Conservation (phyloP, 306 rosid genomes). For the Dryas drummondii region DNA sequence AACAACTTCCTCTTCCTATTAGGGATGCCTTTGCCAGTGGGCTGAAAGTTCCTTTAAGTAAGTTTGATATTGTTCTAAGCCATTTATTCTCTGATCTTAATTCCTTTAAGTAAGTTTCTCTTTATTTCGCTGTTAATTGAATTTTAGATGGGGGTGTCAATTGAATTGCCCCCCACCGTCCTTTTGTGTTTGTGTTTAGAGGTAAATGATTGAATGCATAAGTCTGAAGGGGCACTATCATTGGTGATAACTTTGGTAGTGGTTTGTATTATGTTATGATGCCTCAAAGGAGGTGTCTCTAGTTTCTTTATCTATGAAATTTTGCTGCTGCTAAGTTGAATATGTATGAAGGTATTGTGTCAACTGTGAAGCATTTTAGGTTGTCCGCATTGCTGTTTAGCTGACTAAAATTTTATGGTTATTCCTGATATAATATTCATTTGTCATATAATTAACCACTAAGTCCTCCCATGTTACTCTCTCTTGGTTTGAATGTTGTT, state of each 20-base stretch:
- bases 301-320: not conserved
- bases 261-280: not conserved
- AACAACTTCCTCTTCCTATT: slow-evolving; percentile 80
- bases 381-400: not conserved
- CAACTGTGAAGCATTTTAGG: not conserved
- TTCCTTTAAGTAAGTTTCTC: not conserved
- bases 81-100: not conserved
- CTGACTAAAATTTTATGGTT: not conserved
- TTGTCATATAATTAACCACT: not conserved
- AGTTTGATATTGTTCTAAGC: slow-evolving; percentile 21
- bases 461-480: not conserved
- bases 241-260: slow-evolving; percentile 1
- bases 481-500: not conserved
- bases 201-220: not conserved
- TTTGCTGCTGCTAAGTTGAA: not conserved
- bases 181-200: too few species aligned
- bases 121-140: not conserved
- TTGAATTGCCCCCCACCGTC: too few species aligned
- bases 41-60: slow-evolving; percentile 82
- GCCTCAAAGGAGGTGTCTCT: not conserved
- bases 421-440: not conserved
- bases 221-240: not conserved
- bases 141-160: not conserved
- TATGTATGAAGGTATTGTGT: not conserved
- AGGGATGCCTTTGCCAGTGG: slow-evolving; percentile 69